Evolutionary conservation across 1,284 basidiomycete species (phyloP), one percentile per base, ranked within the genome.

Genomic region (Leccinum variabile): DNA sequence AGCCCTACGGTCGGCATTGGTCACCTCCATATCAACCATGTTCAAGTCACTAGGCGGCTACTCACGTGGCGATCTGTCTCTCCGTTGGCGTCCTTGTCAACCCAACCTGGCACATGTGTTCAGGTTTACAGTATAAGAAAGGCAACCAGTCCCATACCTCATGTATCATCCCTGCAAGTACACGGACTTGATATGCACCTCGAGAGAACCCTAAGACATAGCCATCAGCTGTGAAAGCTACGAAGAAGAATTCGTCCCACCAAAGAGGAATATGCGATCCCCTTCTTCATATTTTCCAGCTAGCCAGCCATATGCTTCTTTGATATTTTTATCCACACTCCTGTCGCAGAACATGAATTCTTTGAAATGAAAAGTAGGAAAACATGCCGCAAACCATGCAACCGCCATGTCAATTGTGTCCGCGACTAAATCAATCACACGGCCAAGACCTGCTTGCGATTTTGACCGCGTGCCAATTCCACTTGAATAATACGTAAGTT

Each of bases 231-330:
- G 14, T 7, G 7, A 32, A 25, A 41, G 18, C 2, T 1, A 14
- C 14, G 13, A 37, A 18, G 6, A 50, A 8, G 41, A 55, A 30
- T 3, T 2, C 22, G 49, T 18, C 56, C 0, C 52, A 79, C 80
- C 81, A 59, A 82, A 80, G 1, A 81, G 66, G 59, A 72, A 81
- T 44, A 82, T 81, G 8, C 66, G 66, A 59, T 81, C 80, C 2
- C 78, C 77, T n/a, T 67, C 65, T 25, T 66, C 46, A 63, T 81
- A 81, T 18, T 61, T 70, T 28, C 28, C 28, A 30, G 28, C 71
- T 5, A 81, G 60, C 80, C 80, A 81, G 3, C 70, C 70, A 66
- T 81, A 81, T 0, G 76, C 80, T 33, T 68, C 64, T 35, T 75
- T 75, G 49, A 67, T 64, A 4, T 62, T 74, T 66, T 66, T 76